A percentile compares a stretch with the other conserved stretches of the same genome.
Conservation (phyloP, 805 yeast species). For the Yamadazyma endophytica region DNA sequence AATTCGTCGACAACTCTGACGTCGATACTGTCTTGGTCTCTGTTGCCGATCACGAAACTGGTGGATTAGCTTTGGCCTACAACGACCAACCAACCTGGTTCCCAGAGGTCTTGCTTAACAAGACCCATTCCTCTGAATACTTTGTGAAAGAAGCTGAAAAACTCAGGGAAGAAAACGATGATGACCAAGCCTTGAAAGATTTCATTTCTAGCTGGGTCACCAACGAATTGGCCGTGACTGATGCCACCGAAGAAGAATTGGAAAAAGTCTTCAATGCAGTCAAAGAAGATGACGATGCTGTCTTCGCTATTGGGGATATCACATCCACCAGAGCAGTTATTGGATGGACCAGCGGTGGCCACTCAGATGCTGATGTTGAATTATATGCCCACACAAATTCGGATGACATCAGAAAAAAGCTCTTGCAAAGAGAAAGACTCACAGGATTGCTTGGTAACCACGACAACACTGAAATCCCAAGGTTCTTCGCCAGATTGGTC, state of each 20-base stretch:
- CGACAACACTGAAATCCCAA: constrained; percentile 3
- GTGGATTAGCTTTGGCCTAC: constrained; percentile 52
- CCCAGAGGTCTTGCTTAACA: constrained; percentile 69
- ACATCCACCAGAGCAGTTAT: constrained; percentile 5
- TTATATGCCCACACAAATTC: constrained; percentile 4
- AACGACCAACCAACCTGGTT: constrained; percentile 46
- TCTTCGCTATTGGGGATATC: constrained; percentile 1
- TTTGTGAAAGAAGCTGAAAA: constrained; percentile 41
- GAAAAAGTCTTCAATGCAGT: constrained; percentile 3
- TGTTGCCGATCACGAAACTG: constrained; percentile 94
- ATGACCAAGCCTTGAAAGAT: constrained; percentile 2
- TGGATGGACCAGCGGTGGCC: constrained; percentile 6
- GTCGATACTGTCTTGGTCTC: constrained; percentile 75
- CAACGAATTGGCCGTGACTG: constrained; percentile 3
- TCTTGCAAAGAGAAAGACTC: not conserved
- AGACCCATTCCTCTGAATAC: constrained; percentile 75
- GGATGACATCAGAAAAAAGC: constrained; percentile 1
- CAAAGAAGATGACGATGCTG: not conserved
- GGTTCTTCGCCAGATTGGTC: constrained; percentile 3
- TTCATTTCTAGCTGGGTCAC: constrained; percentile 3
- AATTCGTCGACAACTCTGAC: constrained; percentile 63
- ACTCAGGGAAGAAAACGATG: constrained; percentile 12
- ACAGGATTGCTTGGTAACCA: constrained; percentile 3
- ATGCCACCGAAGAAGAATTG: constrained; percentile 5
- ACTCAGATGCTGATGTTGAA: constrained; percentile 3